phyloP scores from a whole-genome alignment of 495 filamentous ascomycete species.

The Acidomyces sp. region DNA sequence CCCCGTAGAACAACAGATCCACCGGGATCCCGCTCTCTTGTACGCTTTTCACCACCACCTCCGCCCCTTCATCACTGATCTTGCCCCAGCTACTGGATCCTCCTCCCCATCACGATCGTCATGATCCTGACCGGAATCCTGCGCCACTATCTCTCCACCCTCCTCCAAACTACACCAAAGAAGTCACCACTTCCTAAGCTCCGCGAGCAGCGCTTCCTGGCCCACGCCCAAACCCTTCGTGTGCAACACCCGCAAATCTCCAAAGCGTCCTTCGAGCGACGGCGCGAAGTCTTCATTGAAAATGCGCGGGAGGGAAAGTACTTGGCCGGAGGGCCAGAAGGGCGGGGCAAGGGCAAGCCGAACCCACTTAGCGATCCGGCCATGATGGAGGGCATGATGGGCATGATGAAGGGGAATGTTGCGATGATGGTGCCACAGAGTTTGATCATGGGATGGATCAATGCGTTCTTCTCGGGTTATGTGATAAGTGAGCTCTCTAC shows the following conservation, averaged over 20 bases:
- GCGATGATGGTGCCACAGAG: constrained; percentile 99
- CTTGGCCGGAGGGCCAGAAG: constrained; percentile 68
- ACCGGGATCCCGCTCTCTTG: constrained; percentile 97
- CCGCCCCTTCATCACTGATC: background rate
- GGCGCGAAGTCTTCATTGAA: constrained; percentile 65
- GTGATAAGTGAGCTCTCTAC: constrained; percentile 61
- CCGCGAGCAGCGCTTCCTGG: constrained; percentile 75
- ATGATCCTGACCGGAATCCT: constrained; percentile 96
- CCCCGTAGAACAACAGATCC: constrained; percentile 82
- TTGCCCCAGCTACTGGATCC: constrained; percentile 76
- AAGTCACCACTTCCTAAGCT: constrained; percentile 59
- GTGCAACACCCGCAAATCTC: constrained; percentile 63
- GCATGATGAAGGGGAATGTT: constrained; percentile 99
- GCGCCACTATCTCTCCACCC: constrained; percentile 83
- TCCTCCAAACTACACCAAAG: constrained; percentile 80
- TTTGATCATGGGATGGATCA: constrained; percentile 99
- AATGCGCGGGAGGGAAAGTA: constrained; percentile 75
- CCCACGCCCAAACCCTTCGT: constrained; percentile 76
- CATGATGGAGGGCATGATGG: constrained; percentile 99
- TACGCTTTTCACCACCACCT: constrained; percentile 31
- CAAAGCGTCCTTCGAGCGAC: constrained; percentile 56
- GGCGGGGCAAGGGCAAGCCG: constrained; percentile 68
- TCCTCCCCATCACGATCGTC: constrained; percentile 90
- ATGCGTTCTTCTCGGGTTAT: constrained; percentile 95
- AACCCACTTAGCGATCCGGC: constrained; percentile 97